Conservation (phyloP, 179 eudicot species). For the Beta corolliflora region DNA sequence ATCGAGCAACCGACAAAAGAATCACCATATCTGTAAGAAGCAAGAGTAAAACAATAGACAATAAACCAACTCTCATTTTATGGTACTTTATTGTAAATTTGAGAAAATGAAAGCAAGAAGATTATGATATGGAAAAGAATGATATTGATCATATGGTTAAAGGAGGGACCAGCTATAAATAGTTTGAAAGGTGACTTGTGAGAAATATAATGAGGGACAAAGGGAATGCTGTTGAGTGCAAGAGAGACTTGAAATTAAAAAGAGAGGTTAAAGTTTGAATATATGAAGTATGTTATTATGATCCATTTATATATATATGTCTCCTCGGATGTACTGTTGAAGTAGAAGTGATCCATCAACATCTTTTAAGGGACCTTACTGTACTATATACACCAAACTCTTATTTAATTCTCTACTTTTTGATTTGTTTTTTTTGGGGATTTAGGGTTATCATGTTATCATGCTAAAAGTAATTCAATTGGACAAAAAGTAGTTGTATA, state of each 20-base stretch:
- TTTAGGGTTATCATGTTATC: neutral
- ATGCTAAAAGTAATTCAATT: constrained; percentile 1
- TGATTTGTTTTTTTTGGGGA: neutral
- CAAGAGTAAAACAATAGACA: constrained; percentile 17
- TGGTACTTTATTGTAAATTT: neutral
- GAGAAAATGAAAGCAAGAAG: neutral
- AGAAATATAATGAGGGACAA: constrained; percentile 9
- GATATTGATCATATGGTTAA: too few species aligned
- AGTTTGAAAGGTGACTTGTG: constrained; percentile 12
- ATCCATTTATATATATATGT: neutral
- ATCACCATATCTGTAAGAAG: constrained; percentile 8
- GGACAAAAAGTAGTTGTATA: neutral
- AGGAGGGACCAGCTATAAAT: constrained; percentile 9
- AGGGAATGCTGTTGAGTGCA: neutral
- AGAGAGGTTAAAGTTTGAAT: neutral
- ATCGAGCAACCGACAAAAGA: constrained; percentile 9
- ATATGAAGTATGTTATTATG: neutral
- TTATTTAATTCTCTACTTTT: neutral
- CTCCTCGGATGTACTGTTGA: constrained; percentile 6
- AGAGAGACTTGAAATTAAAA: neutral
- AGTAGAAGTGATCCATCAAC: constrained; percentile 12
- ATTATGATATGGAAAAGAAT: too few species aligned
- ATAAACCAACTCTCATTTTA: constrained; percentile 17
- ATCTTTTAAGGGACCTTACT: neutral
- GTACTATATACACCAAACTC: constrained; percentile 6